Evolutionary conservation across 2,329 filamentous ascomycete genomes (phyloP).

Genomic region (Claviceps sp.): DNA sequence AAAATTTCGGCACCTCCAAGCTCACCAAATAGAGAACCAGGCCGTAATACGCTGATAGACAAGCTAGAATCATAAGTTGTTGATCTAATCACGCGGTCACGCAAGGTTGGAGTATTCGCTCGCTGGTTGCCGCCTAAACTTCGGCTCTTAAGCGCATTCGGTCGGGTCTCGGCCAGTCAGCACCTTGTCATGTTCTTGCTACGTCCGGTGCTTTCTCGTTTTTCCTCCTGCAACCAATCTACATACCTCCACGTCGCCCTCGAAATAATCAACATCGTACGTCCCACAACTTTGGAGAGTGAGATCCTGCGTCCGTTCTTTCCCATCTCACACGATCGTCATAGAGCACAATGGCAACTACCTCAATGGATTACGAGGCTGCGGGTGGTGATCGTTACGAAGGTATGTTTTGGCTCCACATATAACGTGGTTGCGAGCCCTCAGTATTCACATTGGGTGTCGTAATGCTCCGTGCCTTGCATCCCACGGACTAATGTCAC

Average conservation of each 20-base stretch:
- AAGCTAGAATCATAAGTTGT: background rate
- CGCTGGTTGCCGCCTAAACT: constrained; percentile 6
- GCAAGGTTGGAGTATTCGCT: background rate
- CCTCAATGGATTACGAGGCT: constrained; percentile 58
- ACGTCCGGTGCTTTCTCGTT: constrained; percentile 2
- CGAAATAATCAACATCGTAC: background rate
- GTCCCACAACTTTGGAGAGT: background rate
- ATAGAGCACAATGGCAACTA: constrained; percentile 39
- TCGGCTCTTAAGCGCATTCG: constrained; percentile 4
- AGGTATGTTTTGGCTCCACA: constrained; percentile 26
- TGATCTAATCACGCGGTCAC: background rate
- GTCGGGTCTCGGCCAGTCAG: background rate
- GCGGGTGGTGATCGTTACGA: constrained; percentile 55
- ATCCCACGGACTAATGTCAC: background rate
- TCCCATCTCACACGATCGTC: background rate
- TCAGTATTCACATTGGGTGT: background rate
- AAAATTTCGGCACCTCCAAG: too few species aligned
- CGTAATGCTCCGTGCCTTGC: background rate
- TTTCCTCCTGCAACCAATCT: constrained; percentile 3
- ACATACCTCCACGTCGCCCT: constrained; percentile 2
- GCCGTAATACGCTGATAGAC: background rate
- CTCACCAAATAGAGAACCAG: too few species aligned
- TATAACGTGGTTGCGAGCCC: background rate
- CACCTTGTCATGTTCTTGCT: background rate
- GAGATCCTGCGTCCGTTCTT: constrained; percentile 5